A percentile compares a stretch with the other conserved stretches of the same genome.
These are phyloP conservation scores for Backusella mclennaniae DNA, from an alignment of 192 early-diverging fungal species.

Conservation along the genomic window DNA sequence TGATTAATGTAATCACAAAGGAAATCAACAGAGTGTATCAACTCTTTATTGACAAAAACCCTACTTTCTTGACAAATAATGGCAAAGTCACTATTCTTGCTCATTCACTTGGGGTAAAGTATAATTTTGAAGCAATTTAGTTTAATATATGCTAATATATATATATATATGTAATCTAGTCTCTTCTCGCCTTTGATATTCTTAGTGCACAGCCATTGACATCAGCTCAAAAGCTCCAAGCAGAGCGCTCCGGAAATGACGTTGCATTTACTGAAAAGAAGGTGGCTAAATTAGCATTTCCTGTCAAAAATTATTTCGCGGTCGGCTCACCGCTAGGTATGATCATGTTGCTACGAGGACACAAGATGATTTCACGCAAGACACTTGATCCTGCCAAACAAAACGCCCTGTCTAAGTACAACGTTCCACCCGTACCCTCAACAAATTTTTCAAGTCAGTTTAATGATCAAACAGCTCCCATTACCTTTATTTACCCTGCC, in stretches of 20 bases:
- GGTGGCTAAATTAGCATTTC: conserved; percentile 15
- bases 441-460: conserved; percentile 11
- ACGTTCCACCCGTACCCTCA: neutral
- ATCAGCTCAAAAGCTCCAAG: neutral
- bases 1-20: conserved; percentile 70
- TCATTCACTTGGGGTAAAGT: conserved; percentile 68
- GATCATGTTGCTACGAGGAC: conserved; percentile 72
- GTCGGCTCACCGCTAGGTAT: conserved; percentile 82
- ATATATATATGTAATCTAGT: conserved; percentile 24
- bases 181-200: conserved; percentile 77
- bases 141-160: neutral
- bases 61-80: conserved; percentile 55
- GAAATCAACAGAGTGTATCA: conserved; percentile 78
- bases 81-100: conserved; percentile 78
- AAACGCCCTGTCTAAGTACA: neutral
- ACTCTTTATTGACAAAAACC: conserved; percentile 70
- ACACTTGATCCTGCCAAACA: conserved; percentile 8
- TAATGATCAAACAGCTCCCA: conserved; percentile 10
- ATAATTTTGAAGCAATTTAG: neutral
- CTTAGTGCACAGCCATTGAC: conserved; percentile 62
- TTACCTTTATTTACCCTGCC: conserved; percentile 56
- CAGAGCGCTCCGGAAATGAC: neutral
- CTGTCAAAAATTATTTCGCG: conserved; percentile 74
- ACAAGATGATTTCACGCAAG: conserved; percentile 56
- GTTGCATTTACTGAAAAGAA: conserved; percentile 9